Evolutionary conservation across 2,329 filamentous ascomycete genomes (phyloP).

Genomic region (Phaeosphaeria sp.): DNA sequence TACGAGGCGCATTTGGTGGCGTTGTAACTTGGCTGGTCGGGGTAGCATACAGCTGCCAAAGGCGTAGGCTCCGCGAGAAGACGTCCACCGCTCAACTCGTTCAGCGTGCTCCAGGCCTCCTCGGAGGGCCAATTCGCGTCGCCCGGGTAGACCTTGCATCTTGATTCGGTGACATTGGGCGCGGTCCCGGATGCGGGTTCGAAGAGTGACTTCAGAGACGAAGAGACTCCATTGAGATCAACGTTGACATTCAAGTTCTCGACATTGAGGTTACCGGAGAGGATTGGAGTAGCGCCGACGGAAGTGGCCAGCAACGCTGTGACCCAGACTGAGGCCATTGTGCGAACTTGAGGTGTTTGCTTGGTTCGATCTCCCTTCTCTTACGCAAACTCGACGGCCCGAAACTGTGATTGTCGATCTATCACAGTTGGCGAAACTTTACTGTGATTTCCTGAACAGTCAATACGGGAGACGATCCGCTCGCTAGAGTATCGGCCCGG

Average conservation of each 20-base stretch:
- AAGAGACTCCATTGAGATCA: slow-evolving; percentile 26
- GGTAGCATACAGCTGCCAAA: slow-evolving; percentile 43
- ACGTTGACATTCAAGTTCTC: slow-evolving; percentile 21
- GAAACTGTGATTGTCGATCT: slow-evolving; percentile 13
- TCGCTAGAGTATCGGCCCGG: not conserved
- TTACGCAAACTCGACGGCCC: slow-evolving; percentile 13
- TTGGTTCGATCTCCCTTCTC: slow-evolving; percentile 3
- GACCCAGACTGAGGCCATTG: slow-evolving; percentile 29
- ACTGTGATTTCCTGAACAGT: not conserved
- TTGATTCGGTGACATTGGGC: slow-evolving; percentile 22
- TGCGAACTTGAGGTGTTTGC: slow-evolving; percentile 1
- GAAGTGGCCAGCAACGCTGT: slow-evolving; percentile 30
- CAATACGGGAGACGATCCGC: not conserved
- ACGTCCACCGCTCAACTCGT: slow-evolving; percentile 43
- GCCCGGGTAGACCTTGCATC: slow-evolving; percentile 59
- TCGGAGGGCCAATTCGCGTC: slow-evolving; percentile 58
- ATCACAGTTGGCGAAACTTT: slow-evolving; percentile 10
- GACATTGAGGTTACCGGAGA: slow-evolving; percentile 9
- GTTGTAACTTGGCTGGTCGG: slow-evolving; percentile 34
- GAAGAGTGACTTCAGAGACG: slow-evolving; percentile 30
- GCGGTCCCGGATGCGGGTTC: slow-evolving; percentile 15
- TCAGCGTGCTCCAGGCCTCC: slow-evolving; percentile 55
- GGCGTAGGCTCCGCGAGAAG: slow-evolving; percentile 36
- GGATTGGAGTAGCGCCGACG: slow-evolving; percentile 26
- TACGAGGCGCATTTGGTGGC: slow-evolving; percentile 37